Evolutionary conservation across 2,329 filamentous ascomycete species (phyloP).

Genomic region (Alternaria burnsii): DNA sequence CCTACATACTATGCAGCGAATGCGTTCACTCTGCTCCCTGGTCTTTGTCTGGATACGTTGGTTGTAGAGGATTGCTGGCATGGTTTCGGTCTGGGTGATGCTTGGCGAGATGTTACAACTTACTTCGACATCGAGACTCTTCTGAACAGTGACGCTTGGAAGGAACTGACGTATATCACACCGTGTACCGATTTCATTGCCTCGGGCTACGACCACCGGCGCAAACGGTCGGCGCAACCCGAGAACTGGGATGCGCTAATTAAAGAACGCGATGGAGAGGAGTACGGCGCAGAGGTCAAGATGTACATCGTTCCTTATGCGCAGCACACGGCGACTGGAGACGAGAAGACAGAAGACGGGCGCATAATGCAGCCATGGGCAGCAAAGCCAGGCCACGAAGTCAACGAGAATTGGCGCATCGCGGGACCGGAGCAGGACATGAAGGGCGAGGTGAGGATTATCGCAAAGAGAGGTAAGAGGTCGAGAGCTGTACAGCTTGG

Average conservation of each 20-base stretch:
- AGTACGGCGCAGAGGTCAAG: slow-evolving; percentile 41
- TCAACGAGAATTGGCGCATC: slow-evolving; percentile 38
- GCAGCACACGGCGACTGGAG: slow-evolving; percentile 22
- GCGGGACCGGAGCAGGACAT: slow-evolving; percentile 41
- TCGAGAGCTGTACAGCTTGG: slow-evolving; percentile 38
- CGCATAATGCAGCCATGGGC: slow-evolving; percentile 39
- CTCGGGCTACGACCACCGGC: slow-evolving; percentile 43
- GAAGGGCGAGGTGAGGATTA: slow-evolving; percentile 45
- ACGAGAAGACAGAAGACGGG: slow-evolving; percentile 26
- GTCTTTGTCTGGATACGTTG: slow-evolving; percentile 43
- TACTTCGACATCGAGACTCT: slow-evolving; percentile 47
- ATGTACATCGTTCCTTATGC: slow-evolving; percentile 44
- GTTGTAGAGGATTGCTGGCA: slow-evolving; percentile 49
- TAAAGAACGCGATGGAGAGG: slow-evolving; percentile 41
- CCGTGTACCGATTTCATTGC: slow-evolving; percentile 48
- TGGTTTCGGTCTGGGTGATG: slow-evolving; percentile 44
- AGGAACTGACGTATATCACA: slow-evolving; percentile 42
- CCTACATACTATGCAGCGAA: slow-evolving; percentile 44
- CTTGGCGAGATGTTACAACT: slow-evolving; percentile 47
- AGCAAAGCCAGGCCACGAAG: slow-evolving; percentile 41
- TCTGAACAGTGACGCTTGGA: slow-evolving; percentile 46
- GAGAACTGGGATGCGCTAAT: slow-evolving; percentile 43
- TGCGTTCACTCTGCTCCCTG: slow-evolving; percentile 43
- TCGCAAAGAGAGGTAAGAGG: slow-evolving; percentile 41
- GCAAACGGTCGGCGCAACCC: slow-evolving; percentile 40